These are phyloP conservation scores for Komagataella pastoris DNA, from an alignment of 805 yeast species.

Conservation along the genomic window DNA sequence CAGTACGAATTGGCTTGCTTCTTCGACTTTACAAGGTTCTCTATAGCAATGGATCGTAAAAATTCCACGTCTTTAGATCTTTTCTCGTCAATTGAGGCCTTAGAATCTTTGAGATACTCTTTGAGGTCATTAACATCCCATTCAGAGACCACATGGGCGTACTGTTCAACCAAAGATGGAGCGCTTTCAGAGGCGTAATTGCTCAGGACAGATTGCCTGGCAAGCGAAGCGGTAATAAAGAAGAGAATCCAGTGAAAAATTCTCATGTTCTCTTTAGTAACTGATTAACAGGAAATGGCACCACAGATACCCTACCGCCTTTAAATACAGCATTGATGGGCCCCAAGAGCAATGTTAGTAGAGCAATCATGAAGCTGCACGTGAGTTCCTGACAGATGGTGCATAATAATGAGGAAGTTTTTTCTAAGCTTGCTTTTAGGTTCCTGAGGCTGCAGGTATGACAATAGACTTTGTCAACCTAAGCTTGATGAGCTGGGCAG, in stretches of 20 bases:
- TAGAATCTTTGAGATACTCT: conserved; percentile 20
- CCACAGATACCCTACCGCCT: not conserved
- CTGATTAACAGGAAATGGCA: not conserved
- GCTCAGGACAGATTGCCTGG: not conserved
- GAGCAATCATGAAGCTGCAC: not conserved
- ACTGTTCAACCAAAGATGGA: not conserved
- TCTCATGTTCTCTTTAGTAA: not conserved
- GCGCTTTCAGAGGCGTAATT: not conserved
- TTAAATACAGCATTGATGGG: not conserved
- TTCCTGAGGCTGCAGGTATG: not conserved
- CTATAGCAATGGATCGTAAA: not conserved
- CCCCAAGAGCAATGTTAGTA: not conserved
- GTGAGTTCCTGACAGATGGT: not conserved
- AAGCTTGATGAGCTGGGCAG: not conserved
- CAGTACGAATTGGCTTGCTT: not conserved
- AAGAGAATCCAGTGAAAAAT: not conserved
- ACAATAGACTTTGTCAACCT: not conserved
- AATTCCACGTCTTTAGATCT: not conserved
- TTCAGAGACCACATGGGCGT: conserved; percentile 8
- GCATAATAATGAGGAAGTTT: not conserved
- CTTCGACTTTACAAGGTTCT: not conserved
- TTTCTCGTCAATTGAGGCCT: conserved; percentile 9
- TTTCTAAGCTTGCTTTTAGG: not conserved
- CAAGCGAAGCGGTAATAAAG: not conserved
- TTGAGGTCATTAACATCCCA: conserved; percentile 22